These are phyloP conservation scores for Alternaria sp. DNA, from an alignment of 2,329 filamentous ascomycete species.

Conservation along the genomic window DNA sequence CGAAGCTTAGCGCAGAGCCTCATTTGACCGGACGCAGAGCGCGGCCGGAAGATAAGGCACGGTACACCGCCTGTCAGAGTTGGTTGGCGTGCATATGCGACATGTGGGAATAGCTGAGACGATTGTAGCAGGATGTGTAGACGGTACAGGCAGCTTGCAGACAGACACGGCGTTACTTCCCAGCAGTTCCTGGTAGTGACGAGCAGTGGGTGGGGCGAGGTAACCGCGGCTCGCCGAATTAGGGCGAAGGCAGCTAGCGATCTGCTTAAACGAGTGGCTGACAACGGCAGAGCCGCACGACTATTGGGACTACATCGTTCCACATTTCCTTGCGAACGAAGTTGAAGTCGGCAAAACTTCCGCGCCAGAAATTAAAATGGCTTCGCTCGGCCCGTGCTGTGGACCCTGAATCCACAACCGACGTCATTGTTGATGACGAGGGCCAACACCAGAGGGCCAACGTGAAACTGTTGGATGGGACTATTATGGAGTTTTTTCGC, in stretches of 20 bases:
- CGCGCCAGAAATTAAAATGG: slow-evolving; percentile 1
- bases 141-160: slow-evolving; percentile 20
- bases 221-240: slow-evolving; percentile 32
- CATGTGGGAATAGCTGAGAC: slow-evolving; percentile 18
- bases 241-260: slow-evolving; percentile 12
- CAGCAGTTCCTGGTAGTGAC: slow-evolving; percentile 24
- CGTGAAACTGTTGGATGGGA: slow-evolving; percentile 46
- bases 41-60: slow-evolving; percentile 32
- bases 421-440: slow-evolving; percentile 37
- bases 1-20: slow-evolving; percentile 28
- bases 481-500: slow-evolving; percentile 28
- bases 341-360: slow-evolving; percentile 17
- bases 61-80: slow-evolving; percentile 22
- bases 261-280: slow-evolving; percentile 14
- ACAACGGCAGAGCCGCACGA: slow-evolving; percentile 22
- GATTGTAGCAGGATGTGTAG: slow-evolving; percentile 14
- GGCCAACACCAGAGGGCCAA: slow-evolving; percentile 18
- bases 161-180: slow-evolving; percentile 14
- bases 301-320: slow-evolving; percentile 6
- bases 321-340: not conserved
- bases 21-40: slow-evolving; percentile 26
- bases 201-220: slow-evolving; percentile 21
- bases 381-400: slow-evolving; percentile 24
- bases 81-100: slow-evolving; percentile 17
- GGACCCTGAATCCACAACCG: slow-evolving; percentile 39